Conservation (phyloP, 495 filamentous ascomycete genomes). For the Aspergillus saccharolyticus region DNA sequence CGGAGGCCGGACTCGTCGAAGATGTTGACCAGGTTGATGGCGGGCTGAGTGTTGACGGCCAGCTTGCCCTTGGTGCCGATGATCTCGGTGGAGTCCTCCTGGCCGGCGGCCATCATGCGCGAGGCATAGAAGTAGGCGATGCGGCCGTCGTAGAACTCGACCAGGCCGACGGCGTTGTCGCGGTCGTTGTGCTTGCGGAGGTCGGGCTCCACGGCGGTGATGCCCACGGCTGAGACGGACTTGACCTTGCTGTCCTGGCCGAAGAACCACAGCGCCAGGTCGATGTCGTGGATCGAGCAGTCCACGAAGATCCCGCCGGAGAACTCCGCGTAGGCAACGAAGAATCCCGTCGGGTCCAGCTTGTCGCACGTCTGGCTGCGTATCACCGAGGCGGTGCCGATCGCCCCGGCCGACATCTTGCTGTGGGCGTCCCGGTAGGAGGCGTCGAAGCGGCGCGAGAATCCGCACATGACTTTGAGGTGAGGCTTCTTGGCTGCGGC, state of each 20-base stretch:
- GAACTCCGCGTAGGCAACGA: conserved; percentile 51
- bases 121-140: conserved; percentile 57
- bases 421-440: conserved; percentile 49
- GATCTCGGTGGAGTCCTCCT: conserved; percentile 60
- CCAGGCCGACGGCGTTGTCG: conserved; percentile 59
- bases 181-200: conserved; percentile 53
- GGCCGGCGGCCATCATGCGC: conserved; percentile 61
- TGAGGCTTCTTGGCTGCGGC: conserved; percentile 45
- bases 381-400: conserved; percentile 48
- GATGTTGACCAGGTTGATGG: conserved; percentile 47
- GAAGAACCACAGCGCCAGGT: conserved; percentile 55
- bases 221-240: conserved; percentile 48
- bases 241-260: conserved; percentile 46
- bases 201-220: conserved; percentile 57
- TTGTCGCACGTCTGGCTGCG: conserved; percentile 56
- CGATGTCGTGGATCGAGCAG: conserved; percentile 55
- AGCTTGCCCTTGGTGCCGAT: conserved; percentile 60
- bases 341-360: conserved; percentile 51
- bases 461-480: conserved; percentile 57
- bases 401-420: conserved; percentile 43
- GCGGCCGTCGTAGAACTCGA: conserved; percentile 58
- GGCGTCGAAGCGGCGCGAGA: conserved; percentile 54
- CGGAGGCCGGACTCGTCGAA: conserved; percentile 45
- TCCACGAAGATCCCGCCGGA: conserved; percentile 60
- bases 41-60: conserved; percentile 51